Conservation (phyloP, 2,329 filamentous ascomycete species). For the Ophiostoma sp. region DNA sequence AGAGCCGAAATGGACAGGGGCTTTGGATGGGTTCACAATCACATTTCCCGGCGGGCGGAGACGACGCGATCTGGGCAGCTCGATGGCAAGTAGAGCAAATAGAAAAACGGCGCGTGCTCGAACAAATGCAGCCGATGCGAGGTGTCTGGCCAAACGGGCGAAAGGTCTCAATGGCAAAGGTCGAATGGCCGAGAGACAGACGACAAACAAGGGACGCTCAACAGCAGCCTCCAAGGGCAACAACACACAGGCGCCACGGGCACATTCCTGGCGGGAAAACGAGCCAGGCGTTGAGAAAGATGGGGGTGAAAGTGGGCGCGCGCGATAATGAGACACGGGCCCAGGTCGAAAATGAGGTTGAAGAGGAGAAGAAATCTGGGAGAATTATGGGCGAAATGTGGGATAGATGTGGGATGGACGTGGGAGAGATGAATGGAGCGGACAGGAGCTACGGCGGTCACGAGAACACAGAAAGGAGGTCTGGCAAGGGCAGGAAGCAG, state of each 20-base stretch:
- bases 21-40: neutral
- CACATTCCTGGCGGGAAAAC: conserved; percentile 17
- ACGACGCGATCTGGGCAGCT: neutral
- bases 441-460: neutral
- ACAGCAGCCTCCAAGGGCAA: conserved; percentile 17
- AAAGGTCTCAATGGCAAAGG: neutral
- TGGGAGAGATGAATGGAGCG: neutral
- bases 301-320: conserved; percentile 1
- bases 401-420: neutral
- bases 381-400: neutral
- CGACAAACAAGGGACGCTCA: neutral
- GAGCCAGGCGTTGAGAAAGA: conserved; percentile 13
- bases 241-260: conserved; percentile 19
- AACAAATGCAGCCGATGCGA: too few species aligned
- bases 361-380: neutral
- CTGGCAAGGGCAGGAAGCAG: neutral
- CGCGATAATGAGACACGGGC: neutral
- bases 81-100: neutral
- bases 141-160: too few species aligned
- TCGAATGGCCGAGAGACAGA: neutral
- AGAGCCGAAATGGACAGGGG: conserved; percentile 7
- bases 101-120: neutral
- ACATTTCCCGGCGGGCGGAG: conserved; percentile 15
- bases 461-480: neutral
- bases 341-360: conserved; percentile 8